phyloP scores from a whole-genome alignment of 2,329 filamentous ascomycete genomes.

The Claviceps spartinae region DNA sequence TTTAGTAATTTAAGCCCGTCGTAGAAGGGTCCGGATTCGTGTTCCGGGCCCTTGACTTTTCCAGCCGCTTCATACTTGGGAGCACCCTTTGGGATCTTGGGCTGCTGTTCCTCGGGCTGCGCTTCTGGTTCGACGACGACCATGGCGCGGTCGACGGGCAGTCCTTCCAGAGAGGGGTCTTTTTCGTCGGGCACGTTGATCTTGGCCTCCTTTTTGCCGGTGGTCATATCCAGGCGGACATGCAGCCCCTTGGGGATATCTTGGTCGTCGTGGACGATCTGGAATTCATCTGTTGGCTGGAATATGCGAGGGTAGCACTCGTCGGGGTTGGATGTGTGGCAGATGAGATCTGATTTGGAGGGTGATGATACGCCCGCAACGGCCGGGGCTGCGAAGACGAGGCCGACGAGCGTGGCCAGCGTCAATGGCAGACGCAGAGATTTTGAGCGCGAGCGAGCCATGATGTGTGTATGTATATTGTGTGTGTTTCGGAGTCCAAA shows the following conservation, averaged over 20 bases:
- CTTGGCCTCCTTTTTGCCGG: conserved; percentile 52
- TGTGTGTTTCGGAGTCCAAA: neutral
- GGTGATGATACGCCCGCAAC: conserved; percentile 17
- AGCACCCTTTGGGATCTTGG: conserved; percentile 31
- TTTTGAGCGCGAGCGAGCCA: conserved; percentile 1
- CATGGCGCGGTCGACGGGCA: conserved; percentile 38
- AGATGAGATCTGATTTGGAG: conserved; percentile 45
- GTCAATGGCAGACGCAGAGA: conserved; percentile 2
- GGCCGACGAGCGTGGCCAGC: conserved; percentile 13
- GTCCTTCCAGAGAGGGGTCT: conserved; percentile 31
- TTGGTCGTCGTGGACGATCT: conserved; percentile 49
- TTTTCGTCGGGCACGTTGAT: conserved; percentile 45
- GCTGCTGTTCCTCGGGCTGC: conserved; percentile 11
- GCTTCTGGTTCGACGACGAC: conserved; percentile 38
- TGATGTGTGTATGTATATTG: neutral
- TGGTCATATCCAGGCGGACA: conserved; percentile 50
- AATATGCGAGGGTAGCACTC: conserved; percentile 57
- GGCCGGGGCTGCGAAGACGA: conserved; percentile 14
- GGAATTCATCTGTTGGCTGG: conserved; percentile 50
- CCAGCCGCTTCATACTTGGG: conserved; percentile 45
- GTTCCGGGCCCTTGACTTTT: conserved; percentile 38
- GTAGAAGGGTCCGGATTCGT: conserved; percentile 17
- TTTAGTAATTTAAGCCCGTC: conserved; percentile 37
- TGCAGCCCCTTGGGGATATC: conserved; percentile 52
- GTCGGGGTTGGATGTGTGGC: conserved; percentile 42